Evolutionary conservation across 768 basidiomycete genomes (phyloP).

Genomic region (Suillus fuscotomentosus): DNA sequence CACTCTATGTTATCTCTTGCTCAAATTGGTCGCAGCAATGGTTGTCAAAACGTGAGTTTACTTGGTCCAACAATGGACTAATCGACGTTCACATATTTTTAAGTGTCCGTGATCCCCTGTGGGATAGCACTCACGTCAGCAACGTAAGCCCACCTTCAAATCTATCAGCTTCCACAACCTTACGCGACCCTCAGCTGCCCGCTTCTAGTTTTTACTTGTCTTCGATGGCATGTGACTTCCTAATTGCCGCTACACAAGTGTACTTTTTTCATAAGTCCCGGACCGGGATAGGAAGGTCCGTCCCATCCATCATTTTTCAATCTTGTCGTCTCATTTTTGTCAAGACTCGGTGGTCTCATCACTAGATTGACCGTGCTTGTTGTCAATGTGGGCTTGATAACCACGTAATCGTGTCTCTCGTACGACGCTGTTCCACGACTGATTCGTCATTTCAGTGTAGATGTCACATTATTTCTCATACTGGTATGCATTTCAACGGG

Average conservation of each 20-base stretch:
- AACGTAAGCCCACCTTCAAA: conserved; percentile 23
- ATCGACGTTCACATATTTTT: background rate
- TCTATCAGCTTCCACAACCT: background rate
- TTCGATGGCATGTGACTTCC: conserved; percentile 32
- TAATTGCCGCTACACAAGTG: conserved; percentile 33
- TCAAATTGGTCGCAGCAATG: conserved; percentile 25
- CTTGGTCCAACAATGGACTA: background rate
- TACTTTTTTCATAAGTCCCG: conserved; percentile 33
- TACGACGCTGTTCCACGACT: background rate
- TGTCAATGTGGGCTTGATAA: conserved; percentile 35
- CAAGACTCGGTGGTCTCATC: conserved; percentile 32
- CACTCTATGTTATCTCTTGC: background rate
- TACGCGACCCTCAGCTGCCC: conserved; percentile 20
- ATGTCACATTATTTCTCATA: conserved; percentile 27
- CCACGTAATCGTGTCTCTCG: conserved; percentile 23
- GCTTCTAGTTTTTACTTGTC: conserved; percentile 32
- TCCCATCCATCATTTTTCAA: background rate
- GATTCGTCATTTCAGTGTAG: conserved; percentile 19
- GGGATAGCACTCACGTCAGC: conserved; percentile 31
- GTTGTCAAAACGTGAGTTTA: conserved; percentile 28
- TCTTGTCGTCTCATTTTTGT: background rate
- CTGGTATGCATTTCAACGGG: conserved; percentile 13
- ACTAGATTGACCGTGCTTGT: conserved; percentile 33
- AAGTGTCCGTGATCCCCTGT: conserved; percentile 30
- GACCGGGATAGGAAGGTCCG: conserved; percentile 27